Base-by-base conservation (phyloP, 345 rosid genomes). In the Tarenaya hassleriana region DNA sequence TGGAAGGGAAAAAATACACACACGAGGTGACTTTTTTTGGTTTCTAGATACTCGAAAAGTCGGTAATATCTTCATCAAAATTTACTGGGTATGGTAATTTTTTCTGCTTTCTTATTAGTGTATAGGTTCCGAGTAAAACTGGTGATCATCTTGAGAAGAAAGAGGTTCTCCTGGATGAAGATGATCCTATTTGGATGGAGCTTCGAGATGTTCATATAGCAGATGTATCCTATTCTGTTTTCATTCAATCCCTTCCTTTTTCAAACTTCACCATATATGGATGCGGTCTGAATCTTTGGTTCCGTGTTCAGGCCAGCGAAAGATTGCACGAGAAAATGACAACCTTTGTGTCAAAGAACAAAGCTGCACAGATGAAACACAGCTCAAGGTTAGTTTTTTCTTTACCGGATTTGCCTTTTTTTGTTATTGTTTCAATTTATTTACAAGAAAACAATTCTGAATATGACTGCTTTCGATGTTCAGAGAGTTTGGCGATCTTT, bases 121-220 rank as follows among this genome's bases (percentile, higher is more conserved):
- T 72, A 38, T 66, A 90, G 97, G 82, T 85, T 68, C 83, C 81
- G 24, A 64, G 86, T 66, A 92, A 81, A 69, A 60, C 76, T 34
- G 88, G 82, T 45, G 88, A 77, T 63, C 71, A 73, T 7, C 77
- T 84, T 42, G 98, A 92, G 71, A 85, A 79, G 60, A 92, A 81
- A 34, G 98, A 88, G 59, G 98, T 92, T 59, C 81, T 92, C 59
- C 48, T 92, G 73, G 98, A 88, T 76, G 98, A 88, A 68, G 90
- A 92, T 62, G 98, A 88, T 75, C 94, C 95, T 59, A 48, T 88
- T 60, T 92, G 98, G 96, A 77, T 88, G 49, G 98, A 92, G 74
- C 90, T 92, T 74, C 95, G 91, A 29, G 94, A 88, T 77, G 84
- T 69, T 56, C 98, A 92, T 66, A 85, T 92, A 34, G 98, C 90